phyloP scores from a whole-genome alignment of 768 basidiomycete species.

The Suillus discolor region DNA sequence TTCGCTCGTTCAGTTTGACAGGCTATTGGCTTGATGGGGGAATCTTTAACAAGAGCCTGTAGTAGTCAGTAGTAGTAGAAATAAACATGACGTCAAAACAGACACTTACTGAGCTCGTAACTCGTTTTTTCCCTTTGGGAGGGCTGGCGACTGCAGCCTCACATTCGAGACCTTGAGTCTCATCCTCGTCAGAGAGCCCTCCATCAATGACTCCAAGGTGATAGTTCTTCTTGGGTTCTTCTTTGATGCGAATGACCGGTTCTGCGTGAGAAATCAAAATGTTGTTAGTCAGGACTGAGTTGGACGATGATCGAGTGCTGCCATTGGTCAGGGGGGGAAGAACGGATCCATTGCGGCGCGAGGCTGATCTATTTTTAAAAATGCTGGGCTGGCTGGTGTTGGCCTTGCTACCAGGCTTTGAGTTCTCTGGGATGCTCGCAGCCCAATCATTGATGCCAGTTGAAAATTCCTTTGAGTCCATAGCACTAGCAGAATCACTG shows the following conservation, averaged over 20 bases:
- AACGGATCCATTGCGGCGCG: background rate
- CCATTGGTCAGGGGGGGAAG: constrained; percentile 1
- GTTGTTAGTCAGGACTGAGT: background rate
- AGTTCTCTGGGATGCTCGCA: background rate
- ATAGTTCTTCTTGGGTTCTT: background rate
- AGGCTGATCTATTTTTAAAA: background rate
- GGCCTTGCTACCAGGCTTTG: background rate
- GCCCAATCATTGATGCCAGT: constrained; percentile 1
- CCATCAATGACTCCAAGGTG: background rate
- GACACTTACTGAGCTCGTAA: background rate
- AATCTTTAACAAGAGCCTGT: background rate
- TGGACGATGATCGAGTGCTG: background rate
- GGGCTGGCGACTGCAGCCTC: background rate
- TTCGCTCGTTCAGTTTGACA: background rate
- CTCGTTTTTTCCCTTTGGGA: background rate
- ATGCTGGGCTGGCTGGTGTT: constrained; percentile 1
- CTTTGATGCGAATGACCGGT: background rate
- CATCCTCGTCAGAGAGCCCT: background rate
- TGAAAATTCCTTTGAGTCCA: background rate
- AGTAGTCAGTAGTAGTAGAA: background rate
- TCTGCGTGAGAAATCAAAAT: background rate
- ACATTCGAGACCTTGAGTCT: background rate
- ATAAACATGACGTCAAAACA: background rate
- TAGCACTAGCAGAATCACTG: background rate
- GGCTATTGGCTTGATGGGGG: background rate